These are phyloP conservation scores for Cryphonectria naterciae DNA, from an alignment of 2,329 filamentous ascomycete genomes.

Conservation along the genomic window DNA sequence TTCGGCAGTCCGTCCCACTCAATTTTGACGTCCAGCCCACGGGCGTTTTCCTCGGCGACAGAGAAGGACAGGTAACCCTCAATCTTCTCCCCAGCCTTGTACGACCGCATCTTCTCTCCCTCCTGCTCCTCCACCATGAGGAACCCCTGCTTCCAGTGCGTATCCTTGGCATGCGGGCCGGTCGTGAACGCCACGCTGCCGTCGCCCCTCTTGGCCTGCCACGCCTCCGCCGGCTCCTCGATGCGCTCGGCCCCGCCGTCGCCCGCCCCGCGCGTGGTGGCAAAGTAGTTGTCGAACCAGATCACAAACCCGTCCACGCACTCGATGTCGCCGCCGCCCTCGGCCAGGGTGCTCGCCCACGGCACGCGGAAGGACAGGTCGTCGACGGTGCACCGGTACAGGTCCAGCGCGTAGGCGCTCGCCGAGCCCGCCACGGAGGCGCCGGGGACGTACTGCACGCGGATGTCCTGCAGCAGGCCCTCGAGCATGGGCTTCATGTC, in stretches of 20 bases:
- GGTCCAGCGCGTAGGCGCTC: constrained; percentile 73
- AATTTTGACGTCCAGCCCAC: constrained; percentile 67
- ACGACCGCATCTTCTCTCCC: constrained; percentile 35
- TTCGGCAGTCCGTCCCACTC: constrained; percentile 56
- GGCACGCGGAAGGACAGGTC: constrained; percentile 76
- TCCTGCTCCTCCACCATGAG: constrained; percentile 68
- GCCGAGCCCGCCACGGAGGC: constrained; percentile 63
- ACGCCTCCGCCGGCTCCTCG: constrained; percentile 63
- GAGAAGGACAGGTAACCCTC: constrained; percentile 72
- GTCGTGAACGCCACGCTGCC: constrained; percentile 86
- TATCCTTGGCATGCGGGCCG: constrained; percentile 74
- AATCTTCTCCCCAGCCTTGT: constrained; percentile 61
- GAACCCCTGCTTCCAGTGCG: constrained; percentile 90
- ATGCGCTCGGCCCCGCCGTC: constrained; percentile 52
- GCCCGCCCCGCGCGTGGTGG: constrained; percentile 55
- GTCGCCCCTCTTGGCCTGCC: constrained; percentile 58
- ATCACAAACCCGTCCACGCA: constrained; percentile 83
- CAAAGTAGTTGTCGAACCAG: constrained; percentile 96
- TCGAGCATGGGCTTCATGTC: constrained; percentile 90
- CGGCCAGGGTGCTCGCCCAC: constrained; percentile 65
- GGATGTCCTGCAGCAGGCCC: constrained; percentile 79
- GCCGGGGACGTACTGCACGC: constrained; percentile 72
- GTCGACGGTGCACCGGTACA: constrained; percentile 71
- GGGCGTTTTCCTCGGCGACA: constrained; percentile 70
- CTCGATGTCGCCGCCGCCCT: constrained; percentile 55